Percentiles rank a stretch among this genome's conserved stretches.
Evolutionary conservation across 176 grass and related monocot genomes (phyloP).

Genomic region (Otatea glauca): DNA sequence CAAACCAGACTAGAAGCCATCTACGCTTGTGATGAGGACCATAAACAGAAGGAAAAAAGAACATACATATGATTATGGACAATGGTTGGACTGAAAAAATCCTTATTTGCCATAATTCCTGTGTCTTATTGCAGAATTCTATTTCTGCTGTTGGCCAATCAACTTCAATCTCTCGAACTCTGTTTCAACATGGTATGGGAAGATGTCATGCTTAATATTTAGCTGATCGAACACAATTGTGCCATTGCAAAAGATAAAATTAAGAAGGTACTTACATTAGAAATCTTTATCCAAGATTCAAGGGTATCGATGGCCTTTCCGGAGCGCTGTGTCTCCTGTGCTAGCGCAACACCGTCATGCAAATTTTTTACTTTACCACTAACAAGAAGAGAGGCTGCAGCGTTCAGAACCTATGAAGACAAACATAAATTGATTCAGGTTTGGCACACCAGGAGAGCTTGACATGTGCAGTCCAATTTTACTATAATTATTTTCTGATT

Average conservation of each 20-base stretch:
- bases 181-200: slow-evolving; percentile 25
- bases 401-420: slow-evolving; percentile 70
- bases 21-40: background rate
- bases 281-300: slow-evolving; percentile 74
- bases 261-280: slow-evolving; percentile 59
- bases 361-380: slow-evolving; percentile 71
- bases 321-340: slow-evolving; percentile 77
- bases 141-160: slow-evolving; percentile 19
- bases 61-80: background rate
- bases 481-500: background rate
- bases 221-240: slow-evolving; percentile 2
- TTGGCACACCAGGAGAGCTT: background rate
- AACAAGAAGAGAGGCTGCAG: slow-evolving; percentile 85
- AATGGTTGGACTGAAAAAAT: slow-evolving; percentile 1
- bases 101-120: slow-evolving; percentile 48
- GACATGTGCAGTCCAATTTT: background rate
- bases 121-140: slow-evolving; percentile 28
- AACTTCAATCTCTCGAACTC: slow-evolving; percentile 37
- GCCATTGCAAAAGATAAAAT: background rate
- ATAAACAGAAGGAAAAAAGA: background rate
- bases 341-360: slow-evolving; percentile 69
- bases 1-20: background rate
- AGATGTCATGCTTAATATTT: slow-evolving; percentile 22
- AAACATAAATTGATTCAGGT: slow-evolving; percentile 5
- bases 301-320: slow-evolving; percentile 85